phyloP scores from a whole-genome alignment of 2,329 filamentous ascomycete genomes.

The Cyphellophora attinorum region DNA sequence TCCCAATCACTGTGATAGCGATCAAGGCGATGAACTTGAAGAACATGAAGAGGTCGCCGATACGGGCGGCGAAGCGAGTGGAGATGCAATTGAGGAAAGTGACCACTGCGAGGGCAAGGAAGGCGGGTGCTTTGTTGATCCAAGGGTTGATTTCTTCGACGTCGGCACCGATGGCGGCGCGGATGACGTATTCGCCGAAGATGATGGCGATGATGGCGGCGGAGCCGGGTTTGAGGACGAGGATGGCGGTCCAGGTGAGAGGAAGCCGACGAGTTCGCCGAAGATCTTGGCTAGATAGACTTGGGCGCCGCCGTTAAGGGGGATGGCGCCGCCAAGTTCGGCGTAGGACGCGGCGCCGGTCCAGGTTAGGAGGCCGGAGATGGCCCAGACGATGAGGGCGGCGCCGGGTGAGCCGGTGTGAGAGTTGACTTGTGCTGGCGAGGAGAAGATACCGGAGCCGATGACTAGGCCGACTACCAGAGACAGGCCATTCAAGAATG shows the following conservation, averaged over 20 bases:
- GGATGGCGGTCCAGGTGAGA: conserved; percentile 91
- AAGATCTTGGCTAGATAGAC: conserved; percentile 95
- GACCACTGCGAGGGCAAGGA: conserved; percentile 65
- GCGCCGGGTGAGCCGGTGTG: conserved; percentile 89
- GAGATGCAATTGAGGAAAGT: conserved; percentile 85
- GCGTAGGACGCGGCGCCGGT: conserved; percentile 92
- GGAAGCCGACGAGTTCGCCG: conserved; percentile 81
- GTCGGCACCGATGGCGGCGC: conserved; percentile 78
- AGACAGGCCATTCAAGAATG: conserved; percentile 85
- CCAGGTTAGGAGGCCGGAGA: conserved; percentile 90
- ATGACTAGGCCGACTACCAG: conserved; percentile 90
- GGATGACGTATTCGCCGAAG: conserved; percentile 93
- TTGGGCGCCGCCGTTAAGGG: conserved; percentile 87
- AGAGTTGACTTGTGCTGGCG: conserved; percentile 81
- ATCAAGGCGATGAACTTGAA: conserved; percentile 87
- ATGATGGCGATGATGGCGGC: conserved; percentile 95
- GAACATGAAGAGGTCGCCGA: conserved; percentile 93
- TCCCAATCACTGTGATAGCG: conserved; percentile 75
- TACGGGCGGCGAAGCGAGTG: conserved; percentile 73
- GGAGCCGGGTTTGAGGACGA: conserved; percentile 87
- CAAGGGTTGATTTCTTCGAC: conserved; percentile 71
- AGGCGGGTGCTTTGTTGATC: conserved; percentile 81
- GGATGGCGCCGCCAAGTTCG: conserved; percentile 90
- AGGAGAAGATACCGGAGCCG: conserved; percentile 92
- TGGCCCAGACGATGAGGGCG: conserved; percentile 78